These are phyloP conservation scores for Nakazawaea pomicola DNA, from an alignment of 805 yeast genomes.

Conservation along the genomic window DNA sequence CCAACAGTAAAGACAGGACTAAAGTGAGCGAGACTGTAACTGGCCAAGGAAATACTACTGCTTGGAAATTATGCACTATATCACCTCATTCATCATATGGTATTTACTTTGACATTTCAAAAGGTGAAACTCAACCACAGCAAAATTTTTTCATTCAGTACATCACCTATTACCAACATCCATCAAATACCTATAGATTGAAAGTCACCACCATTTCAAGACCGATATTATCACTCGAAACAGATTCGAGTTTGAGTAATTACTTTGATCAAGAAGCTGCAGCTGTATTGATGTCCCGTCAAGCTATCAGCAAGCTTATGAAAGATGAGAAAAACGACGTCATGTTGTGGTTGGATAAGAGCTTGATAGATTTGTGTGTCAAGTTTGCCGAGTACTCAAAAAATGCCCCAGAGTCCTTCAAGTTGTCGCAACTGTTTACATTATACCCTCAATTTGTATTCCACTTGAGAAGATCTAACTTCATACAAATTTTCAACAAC, in stretches of 20 bases:
- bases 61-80: slow-evolving; percentile 56
- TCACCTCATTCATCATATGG: slow-evolving; percentile 57
- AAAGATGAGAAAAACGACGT: slow-evolving; percentile 32
- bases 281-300: slow-evolving; percentile 54
- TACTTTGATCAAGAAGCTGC: slow-evolving; percentile 71
- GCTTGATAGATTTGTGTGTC: slow-evolving; percentile 40
- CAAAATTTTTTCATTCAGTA: slow-evolving; percentile 43
- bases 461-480: slow-evolving; percentile 61
- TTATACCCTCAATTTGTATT: slow-evolving; percentile 64
- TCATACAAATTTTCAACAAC: slow-evolving; percentile 60
- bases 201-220: slow-evolving; percentile 56
- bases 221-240: slow-evolving; percentile 36
- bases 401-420: slow-evolving; percentile 43
- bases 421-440: slow-evolving; percentile 43
- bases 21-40: slow-evolving; percentile 29
- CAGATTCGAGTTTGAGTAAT: slow-evolving; percentile 34
- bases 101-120: slow-evolving; percentile 46
- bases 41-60: slow-evolving; percentile 49
- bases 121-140: slow-evolving; percentile 20
- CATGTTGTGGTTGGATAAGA: slow-evolving; percentile 45
- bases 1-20: slow-evolving; percentile 21
- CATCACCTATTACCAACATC: slow-evolving; percentile 57
- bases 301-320: slow-evolving; percentile 39
- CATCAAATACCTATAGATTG: slow-evolving; percentile 50
- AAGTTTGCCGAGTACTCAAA: slow-evolving; percentile 43